phyloP scores from a whole-genome alignment of 495 filamentous ascomycete species.

The Jackrogersella minutella region DNA sequence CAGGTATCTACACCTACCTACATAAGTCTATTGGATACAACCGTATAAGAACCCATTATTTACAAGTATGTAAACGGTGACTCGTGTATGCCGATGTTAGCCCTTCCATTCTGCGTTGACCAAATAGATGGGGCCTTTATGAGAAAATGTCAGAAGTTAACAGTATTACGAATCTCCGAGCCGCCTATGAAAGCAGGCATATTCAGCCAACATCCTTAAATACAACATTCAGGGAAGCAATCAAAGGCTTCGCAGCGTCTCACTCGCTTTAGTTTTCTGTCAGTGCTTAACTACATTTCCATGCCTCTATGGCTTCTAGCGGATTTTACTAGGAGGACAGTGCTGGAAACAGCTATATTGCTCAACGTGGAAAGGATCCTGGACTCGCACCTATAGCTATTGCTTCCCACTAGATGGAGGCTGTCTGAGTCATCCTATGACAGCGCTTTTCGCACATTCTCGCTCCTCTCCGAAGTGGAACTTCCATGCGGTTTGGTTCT shows the following conservation, averaged over 20 bases:
- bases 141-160: background rate
- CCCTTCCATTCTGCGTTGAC: background rate
- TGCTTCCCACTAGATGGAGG: background rate
- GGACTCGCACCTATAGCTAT: background rate
- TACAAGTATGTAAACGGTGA: background rate
- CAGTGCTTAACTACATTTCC: background rate
- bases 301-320: background rate
- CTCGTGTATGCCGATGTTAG: background rate
- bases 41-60: no score
- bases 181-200: background rate
- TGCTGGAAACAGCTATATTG: background rate
- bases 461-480: background rate
- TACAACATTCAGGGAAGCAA: background rate
- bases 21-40: no score
- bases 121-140: background rate
- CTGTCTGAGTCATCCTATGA: background rate
- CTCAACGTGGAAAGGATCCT: background rate
- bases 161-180: background rate
- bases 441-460: background rate
- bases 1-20: no score
- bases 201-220: background rate
- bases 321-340: background rate
- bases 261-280: slow-evolving; percentile 1
- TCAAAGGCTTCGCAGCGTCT: background rate
- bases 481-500: slow-evolving; percentile 4